Conservation (phyloP, 2,329 filamentous ascomycete species). For the Trichocomaceae sp. region DNA sequence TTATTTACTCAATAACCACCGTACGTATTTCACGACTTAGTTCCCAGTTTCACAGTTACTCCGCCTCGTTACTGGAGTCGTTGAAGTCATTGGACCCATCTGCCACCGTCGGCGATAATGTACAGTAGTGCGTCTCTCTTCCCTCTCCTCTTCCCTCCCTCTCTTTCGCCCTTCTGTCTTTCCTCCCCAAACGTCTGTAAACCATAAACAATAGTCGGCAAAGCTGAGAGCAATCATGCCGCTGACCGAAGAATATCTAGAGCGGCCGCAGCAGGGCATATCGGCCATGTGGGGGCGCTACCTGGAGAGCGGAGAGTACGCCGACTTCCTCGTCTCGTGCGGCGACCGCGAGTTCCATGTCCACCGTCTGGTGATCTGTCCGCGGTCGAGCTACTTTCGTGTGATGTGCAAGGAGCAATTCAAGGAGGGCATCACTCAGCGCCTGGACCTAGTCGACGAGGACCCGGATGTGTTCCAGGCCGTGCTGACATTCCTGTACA, state of each 20-base stretch:
- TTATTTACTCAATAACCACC: too few species aligned
- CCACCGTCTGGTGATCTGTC: constrained; percentile 32
- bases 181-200: neutral
- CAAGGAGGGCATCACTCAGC: constrained; percentile 18
- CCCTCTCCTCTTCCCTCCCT: too few species aligned
- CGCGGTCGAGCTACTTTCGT: constrained; percentile 31
- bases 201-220: neutral
- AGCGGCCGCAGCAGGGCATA: constrained; percentile 9
- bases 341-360: constrained; percentile 24
- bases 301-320: constrained; percentile 20
- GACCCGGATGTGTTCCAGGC: constrained; percentile 14
- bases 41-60: too few species aligned
- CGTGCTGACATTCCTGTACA: constrained; percentile 15
- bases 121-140: too few species aligned
- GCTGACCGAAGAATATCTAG: constrained; percentile 11
- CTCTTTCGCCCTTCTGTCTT: too few species aligned
- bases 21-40: too few species aligned
- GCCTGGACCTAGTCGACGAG: constrained; percentile 12
- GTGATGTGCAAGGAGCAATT: constrained; percentile 22
- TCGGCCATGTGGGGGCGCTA: constrained; percentile 14
- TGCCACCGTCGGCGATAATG: too few species aligned
- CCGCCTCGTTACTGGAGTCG: too few species aligned
- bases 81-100: too few species aligned
- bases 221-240: neutral
- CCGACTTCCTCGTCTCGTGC: constrained; percentile 32